A percentile compares a stretch with the other conserved stretches of the same genome.
These are phyloP conservation scores for Apiotrichum sp. DNA, from an alignment of 1,284 basidiomycete species.

Conservation along the genomic window DNA sequence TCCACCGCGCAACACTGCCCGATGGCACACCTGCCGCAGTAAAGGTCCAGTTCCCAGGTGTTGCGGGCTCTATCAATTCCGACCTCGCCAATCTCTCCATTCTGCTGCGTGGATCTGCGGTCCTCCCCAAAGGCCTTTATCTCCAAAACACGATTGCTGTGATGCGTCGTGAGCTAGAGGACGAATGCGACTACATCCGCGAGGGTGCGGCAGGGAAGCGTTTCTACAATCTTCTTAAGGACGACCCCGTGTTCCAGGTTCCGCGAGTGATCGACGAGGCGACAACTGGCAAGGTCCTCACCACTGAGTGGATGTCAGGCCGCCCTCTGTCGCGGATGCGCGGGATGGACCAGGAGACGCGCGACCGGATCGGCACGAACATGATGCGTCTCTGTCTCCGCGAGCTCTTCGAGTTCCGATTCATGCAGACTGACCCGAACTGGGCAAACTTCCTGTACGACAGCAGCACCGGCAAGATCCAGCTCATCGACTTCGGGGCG, in stretches of 20 bases:
- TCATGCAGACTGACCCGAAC: conserved; percentile 99
- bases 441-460: conserved; percentile 98
- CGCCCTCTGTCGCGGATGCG: conserved; percentile 65
- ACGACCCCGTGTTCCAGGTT: conserved; percentile 66
- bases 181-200: conserved; percentile 89
- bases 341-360: conserved; percentile 58
- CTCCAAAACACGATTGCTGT: conserved; percentile 81
- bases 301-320: conserved; percentile 82
- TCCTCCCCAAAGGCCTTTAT: conserved; percentile 85
- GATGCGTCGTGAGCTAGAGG: conserved; percentile 83
- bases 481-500: conserved; percentile 94
- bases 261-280: conserved; percentile 73
- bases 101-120: conserved; percentile 67
- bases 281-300: conserved; percentile 74
- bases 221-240: conserved; percentile 59
- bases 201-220: conserved; percentile 69
- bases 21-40: conserved; percentile 61
- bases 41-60: conserved; percentile 95
- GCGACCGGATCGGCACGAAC: conserved; percentile 76
- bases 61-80: conserved; percentile 74
- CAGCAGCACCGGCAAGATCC: conserved; percentile 54
- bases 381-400: conserved; percentile 81
- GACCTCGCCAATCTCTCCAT: conserved; percentile 83
- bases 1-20: conserved; percentile 70
- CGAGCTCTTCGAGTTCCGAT: conserved; percentile 82